A percentile compares a stretch with the other conserved stretches of the same genome.
Evolutionary conservation across 2,329 filamentous ascomycete species (phyloP).

Genomic region (Claviceps sorghi): DNA sequence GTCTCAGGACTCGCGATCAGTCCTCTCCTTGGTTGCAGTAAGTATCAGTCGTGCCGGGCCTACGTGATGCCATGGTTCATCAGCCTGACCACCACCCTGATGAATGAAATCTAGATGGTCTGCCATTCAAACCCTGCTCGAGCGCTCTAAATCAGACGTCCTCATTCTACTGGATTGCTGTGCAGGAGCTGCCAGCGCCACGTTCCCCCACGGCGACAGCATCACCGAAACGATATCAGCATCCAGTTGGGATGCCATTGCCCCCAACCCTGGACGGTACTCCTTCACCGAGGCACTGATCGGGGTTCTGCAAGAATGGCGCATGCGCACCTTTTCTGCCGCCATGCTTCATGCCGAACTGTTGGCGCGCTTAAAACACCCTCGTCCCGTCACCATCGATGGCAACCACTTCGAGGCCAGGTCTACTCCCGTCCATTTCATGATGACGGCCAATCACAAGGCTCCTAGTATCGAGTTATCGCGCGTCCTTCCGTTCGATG

Average conservation of each 20-base stretch:
- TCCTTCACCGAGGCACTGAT: constrained; percentile 46
- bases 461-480: constrained; percentile 43
- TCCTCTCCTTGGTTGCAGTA: constrained; percentile 42
- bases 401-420: constrained; percentile 43
- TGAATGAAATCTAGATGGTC: constrained; percentile 32
- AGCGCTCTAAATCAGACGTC: constrained; percentile 41
- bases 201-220: constrained; percentile 41
- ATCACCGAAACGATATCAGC: constrained; percentile 49
- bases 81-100: background rate
- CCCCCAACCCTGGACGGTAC: constrained; percentile 43
- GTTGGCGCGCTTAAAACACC: constrained; percentile 44
- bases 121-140: constrained; percentile 43
- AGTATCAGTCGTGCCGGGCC: constrained; percentile 11
- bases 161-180: constrained; percentile 46
- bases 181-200: constrained; percentile 44
- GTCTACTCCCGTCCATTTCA: constrained; percentile 46
- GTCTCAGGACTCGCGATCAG: constrained; percentile 29
- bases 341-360: constrained; percentile 48
- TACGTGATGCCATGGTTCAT: background rate
- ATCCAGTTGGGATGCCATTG: constrained; percentile 47
- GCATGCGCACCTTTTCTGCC: constrained; percentile 37
- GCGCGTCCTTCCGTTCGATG: constrained; percentile 16
- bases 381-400: constrained; percentile 41
- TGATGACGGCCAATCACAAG: constrained; percentile 47
- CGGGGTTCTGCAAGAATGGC: constrained; percentile 44